Percentiles rank a stretch among this genome's conserved stretches.
These are phyloP conservation scores for Carex pumila DNA, from an alignment of 176 grass and related monocot genomes.

Conservation along the genomic window DNA sequence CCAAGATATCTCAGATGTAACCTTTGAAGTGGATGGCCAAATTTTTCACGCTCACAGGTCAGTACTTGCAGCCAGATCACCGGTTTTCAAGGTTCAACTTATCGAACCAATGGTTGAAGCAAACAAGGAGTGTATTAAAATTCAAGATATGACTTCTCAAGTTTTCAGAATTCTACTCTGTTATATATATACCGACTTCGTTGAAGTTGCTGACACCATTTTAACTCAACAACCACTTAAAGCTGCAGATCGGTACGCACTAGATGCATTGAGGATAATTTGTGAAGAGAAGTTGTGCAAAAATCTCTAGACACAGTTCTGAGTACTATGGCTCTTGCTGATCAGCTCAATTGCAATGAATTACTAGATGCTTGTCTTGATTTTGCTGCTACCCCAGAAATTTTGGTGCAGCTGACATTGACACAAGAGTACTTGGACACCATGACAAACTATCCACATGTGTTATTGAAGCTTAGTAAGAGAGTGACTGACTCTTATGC, in stretches of 20 bases:
- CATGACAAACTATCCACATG: neutral
- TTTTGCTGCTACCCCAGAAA: neutral
- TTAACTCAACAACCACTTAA: neutral
- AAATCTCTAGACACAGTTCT: neutral
- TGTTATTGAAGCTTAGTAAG: neutral
- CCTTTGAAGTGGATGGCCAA: neutral
- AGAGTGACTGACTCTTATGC: neutral
- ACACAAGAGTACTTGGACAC: neutral
- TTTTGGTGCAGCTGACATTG: neutral
- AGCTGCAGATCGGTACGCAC: conserved; percentile 10
- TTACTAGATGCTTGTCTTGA: neutral
- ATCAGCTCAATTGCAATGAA: neutral
- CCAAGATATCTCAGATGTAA: neutral
- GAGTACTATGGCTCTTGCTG: neutral
- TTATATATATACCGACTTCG: conserved; percentile 12
- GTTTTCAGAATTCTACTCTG: conserved; percentile 19
- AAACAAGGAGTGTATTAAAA: neutral
- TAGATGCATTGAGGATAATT: neutral
- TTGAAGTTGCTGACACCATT: neutral
- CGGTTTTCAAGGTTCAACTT: neutral
- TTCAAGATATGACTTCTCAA: neutral
- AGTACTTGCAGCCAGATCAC: neutral
- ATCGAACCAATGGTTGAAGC: neutral
- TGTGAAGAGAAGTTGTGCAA: conserved; percentile 11
- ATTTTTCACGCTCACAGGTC: neutral